phyloP scores from a whole-genome alignment of 345 rosid genomes.

The Gossypium bickii region DNA sequence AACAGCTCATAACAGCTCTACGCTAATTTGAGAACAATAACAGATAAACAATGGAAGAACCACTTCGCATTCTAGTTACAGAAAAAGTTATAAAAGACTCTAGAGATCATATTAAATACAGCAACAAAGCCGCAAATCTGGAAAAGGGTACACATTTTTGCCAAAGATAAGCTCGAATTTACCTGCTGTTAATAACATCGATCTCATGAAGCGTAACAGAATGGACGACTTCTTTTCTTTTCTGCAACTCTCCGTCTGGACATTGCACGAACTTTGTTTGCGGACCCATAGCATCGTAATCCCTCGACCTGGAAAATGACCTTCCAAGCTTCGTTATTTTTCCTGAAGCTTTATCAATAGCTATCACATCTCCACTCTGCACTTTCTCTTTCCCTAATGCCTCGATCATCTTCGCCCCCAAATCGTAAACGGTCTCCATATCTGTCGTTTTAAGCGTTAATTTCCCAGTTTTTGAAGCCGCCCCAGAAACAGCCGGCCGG shows the following conservation, averaged over 20 bases:
- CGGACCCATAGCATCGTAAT: conserved; percentile 94
- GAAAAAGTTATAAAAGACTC: too few species aligned
- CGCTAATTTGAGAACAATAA: background rate
- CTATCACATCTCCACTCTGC: conserved; percentile 93
- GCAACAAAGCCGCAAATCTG: background rate
- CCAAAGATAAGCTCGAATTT: background rate
- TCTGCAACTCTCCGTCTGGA: conserved; percentile 95
- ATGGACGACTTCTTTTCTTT: conserved; percentile 94
- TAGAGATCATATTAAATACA: background rate
- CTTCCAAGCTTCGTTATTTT: conserved; percentile 91
- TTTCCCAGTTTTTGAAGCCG: conserved; percentile 85
- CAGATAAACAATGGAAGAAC: background rate
- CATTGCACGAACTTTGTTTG: conserved; percentile 96
- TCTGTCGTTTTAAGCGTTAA: conserved; percentile 90
- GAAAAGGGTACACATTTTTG: background rate
- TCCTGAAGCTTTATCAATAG: conserved; percentile 83
- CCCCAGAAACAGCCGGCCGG: conserved; percentile 72
- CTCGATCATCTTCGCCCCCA: conserved; percentile 93
- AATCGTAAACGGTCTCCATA: conserved; percentile 87
- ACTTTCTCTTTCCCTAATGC: conserved; percentile 83
- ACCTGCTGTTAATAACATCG: conserved; percentile 99
- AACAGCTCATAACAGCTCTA: background rate
- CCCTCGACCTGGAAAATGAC: conserved; percentile 84
- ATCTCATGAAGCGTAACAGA: conserved; percentile 93
- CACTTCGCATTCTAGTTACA: too few species aligned